Percentiles rank a stretch among this genome's conserved stretches.
These are phyloP conservation scores for Trypanosoma cruzi DNA, from an alignment of 208 protist genomes.

Conservation along the genomic window DNA sequence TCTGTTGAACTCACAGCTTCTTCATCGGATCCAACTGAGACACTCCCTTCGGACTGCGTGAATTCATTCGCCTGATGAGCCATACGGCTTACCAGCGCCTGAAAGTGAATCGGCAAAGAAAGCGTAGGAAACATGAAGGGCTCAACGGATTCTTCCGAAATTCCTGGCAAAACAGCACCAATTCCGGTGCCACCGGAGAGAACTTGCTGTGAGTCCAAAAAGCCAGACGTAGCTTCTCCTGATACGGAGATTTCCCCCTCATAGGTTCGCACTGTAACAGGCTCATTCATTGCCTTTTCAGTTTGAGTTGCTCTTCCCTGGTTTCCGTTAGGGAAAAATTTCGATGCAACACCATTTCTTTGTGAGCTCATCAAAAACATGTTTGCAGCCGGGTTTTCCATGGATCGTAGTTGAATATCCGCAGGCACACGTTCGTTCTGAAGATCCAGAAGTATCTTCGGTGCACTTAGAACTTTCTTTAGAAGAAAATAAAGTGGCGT, in stretches of 20 bases:
- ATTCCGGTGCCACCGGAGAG: constrained; percentile 5
- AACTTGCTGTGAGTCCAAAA: background rate
- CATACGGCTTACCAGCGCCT: background rate
- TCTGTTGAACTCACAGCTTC: constrained; percentile 27
- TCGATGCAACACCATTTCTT: background rate
- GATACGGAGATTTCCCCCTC: constrained; percentile 3
- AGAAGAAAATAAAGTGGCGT: constrained; percentile 15
- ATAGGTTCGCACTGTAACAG: background rate
- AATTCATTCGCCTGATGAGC: background rate
- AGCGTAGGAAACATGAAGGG: background rate
- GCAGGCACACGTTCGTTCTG: constrained; percentile 26
- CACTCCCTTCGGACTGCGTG: background rate
- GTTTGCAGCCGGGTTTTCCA: constrained; percentile 25
- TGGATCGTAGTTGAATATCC: constrained; percentile 32
- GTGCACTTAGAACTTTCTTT: constrained; percentile 10
- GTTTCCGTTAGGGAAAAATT: constrained; percentile 3
- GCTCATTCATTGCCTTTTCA: background rate
- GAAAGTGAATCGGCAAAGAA: constrained; percentile 5
- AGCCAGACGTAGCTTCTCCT: background rate
- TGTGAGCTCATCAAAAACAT: background rate
- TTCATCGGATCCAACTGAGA: background rate
- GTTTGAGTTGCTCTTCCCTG: background rate
- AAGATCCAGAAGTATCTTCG: constrained; percentile 25
- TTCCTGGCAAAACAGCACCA: background rate
- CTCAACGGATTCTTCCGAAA: background rate